Percentiles rank a stretch among this genome's conserved stretches.
These are phyloP conservation scores for Marasmius oreades DNA, from an alignment of 1,284 basidiomycete species.

Conservation along the genomic window DNA sequence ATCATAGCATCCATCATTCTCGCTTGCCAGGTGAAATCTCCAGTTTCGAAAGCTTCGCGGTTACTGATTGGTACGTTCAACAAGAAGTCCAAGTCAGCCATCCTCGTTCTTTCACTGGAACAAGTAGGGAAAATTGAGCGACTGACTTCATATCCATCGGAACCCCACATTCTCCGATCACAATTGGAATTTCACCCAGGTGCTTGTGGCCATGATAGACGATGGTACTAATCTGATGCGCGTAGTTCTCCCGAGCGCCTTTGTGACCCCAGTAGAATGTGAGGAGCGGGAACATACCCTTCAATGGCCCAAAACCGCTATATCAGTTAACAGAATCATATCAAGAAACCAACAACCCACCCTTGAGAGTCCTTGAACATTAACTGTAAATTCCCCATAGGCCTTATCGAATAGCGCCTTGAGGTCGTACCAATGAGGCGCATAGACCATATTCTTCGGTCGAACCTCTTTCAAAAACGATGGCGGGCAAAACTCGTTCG, in stretches of 20 bases:
- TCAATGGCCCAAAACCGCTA: no score
- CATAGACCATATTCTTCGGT: slow-evolving; percentile 77
- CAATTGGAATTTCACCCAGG: slow-evolving; percentile 75
- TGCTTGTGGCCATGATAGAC: slow-evolving; percentile 62
- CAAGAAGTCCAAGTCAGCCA: not conserved
- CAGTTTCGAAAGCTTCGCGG: slow-evolving; percentile 66
- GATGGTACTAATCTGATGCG: slow-evolving; percentile 78
- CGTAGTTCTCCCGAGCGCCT: slow-evolving; percentile 79
- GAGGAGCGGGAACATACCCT: slow-evolving; percentile 83
- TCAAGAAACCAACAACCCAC: slow-evolving; percentile 49
- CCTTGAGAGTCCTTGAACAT: slow-evolving; percentile 85
- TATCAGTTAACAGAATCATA: no score
- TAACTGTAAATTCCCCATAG: slow-evolving; percentile 80
- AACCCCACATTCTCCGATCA: slow-evolving; percentile 89
- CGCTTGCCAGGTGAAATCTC: slow-evolving; percentile 78
- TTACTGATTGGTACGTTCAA: slow-evolving; percentile 45
- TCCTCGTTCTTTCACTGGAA: not conserved
- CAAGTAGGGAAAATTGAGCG: not conserved
- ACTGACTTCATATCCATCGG: slow-evolving; percentile 93
- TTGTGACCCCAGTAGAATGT: slow-evolving; percentile 85
- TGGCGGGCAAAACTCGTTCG: slow-evolving; percentile 87
- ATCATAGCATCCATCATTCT: slow-evolving; percentile 90
- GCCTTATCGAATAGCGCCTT: slow-evolving; percentile 80
- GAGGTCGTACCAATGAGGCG: slow-evolving; percentile 95
- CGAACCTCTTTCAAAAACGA: slow-evolving; percentile 68